Evolutionary conservation across 441 rosid species (phyloP).

Genomic region (Pelargonium citronellum): DNA sequence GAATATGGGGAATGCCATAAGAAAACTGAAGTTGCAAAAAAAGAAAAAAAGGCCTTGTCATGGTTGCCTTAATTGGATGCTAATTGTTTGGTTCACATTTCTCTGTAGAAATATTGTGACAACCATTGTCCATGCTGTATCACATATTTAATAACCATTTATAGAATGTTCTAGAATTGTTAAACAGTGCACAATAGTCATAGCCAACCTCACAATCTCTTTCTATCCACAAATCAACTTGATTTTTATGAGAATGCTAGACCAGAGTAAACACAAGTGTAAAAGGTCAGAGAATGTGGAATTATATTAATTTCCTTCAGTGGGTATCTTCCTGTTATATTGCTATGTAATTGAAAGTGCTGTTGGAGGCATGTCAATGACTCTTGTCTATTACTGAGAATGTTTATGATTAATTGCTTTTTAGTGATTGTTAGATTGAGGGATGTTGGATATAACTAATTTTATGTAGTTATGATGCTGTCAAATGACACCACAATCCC

Average conservation of each 20-base stretch:
- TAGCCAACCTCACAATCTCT: neutral
- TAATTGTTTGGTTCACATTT: neutral
- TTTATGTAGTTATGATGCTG: neutral
- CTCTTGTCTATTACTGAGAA: neutral
- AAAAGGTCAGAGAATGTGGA: neutral
- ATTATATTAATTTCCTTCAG: too few relatives aligned
- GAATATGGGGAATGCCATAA: too few relatives aligned
- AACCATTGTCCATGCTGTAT: neutral
- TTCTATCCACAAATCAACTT: neutral
- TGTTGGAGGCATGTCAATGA: too few relatives aligned
- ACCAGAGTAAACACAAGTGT: neutral
- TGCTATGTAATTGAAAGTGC: too few relatives aligned
- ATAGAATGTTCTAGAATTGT: neutral
- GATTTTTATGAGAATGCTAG: neutral
- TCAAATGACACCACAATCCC: neutral
- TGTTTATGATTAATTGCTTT: neutral
- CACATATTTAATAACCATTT: neutral
- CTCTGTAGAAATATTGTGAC: neutral
- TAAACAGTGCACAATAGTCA: neutral
- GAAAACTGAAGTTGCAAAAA: too few relatives aligned
- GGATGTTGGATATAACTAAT: neutral
- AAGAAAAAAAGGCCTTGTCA: too few relatives aligned
- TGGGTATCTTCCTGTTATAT: too few relatives aligned
- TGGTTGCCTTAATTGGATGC: neutral
- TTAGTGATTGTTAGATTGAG: too few relatives aligned